Evolutionary conservation across 257 asterid genomes (phyloP), one percentile per base, ranked within the genome.

Genomic region (Agastache rugosa): DNA sequence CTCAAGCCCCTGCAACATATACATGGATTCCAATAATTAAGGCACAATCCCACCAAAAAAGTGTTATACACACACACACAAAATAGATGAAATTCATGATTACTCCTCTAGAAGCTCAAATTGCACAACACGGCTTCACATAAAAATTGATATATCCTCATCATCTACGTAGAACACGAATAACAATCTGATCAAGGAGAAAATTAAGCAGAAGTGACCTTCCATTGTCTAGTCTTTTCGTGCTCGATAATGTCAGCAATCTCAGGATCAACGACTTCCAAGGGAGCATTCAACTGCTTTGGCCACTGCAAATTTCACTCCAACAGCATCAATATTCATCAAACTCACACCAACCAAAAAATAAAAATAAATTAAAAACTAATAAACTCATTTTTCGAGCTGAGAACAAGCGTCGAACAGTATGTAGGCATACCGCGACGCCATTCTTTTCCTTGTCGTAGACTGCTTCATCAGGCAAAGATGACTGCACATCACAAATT

Each of bases 161-260:
- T 2, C 6, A 12, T 15, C n/a, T 4, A 45, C 10, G 11, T 37
- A 0, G 41, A 37, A 6, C 35, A 1, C 53, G 17, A 14, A 45
- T 16, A 10, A 55, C 79, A 7, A 75, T 19, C 23, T 69, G 48
- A 25, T 14, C 2, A 20, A 66, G 16, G 11, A 71, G 9, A 20
- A 19, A 11, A 64, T 11, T 3, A 45, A 62, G 16, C n/a, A 22
- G 65, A 19, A 61, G 29, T 8, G 71, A 93, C 98, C 98, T 93
- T 93, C 98, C 98, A 93, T 68, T 93, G 98, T 59, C 97, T 81
- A 63, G 97, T 90, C 74, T 93, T 93, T 70, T 91, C 98, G 64
- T 67, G 98, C 91, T 93, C 98, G 66, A 90, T 90, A 71, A 90
- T 92, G 85, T 92, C 92, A 14, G 96, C 88, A 68, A 90, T 83